phyloP scores from a whole-genome alignment of 306 rosid genomes.

The Crataegus laevigata region DNA sequence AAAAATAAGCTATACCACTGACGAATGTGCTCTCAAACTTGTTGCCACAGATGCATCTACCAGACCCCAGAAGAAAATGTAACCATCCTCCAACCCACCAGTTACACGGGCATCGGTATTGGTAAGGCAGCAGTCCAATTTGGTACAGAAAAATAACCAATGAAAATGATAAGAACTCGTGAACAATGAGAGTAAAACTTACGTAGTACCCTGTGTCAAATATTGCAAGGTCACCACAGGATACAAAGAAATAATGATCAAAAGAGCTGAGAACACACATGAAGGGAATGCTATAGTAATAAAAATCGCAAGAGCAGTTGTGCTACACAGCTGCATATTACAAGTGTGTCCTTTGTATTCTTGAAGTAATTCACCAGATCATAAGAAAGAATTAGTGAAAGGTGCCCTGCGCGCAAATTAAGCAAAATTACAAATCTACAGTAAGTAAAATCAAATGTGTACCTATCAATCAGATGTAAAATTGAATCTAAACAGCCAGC shows the following conservation, averaged over 20 bases:
- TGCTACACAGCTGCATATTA: constrained; percentile 22
- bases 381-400: constrained; percentile 18
- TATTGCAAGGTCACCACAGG: background rate
- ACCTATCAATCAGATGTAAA: constrained; percentile 77
- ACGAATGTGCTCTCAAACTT: constrained; percentile 69
- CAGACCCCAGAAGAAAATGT: constrained; percentile 82
- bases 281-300: background rate
- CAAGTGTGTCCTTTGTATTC: constrained; percentile 80
- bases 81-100: constrained; percentile 94
- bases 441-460: constrained; percentile 1
- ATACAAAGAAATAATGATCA: background rate
- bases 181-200: background rate
- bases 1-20: constrained; percentile 51
- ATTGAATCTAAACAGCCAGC: constrained; percentile 86
- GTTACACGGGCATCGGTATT: constrained; percentile 80
- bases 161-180: constrained; percentile 14
- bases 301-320: too few relatives aligned
- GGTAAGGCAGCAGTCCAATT: constrained; percentile 91
- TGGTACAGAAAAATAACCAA: constrained; percentile 24
- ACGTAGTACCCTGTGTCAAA: background rate
- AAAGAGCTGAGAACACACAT: background rate
- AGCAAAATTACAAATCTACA: background rate
- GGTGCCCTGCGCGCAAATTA: background rate
- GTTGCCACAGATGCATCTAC: constrained; percentile 82
- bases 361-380: constrained; percentile 69